Evolutionary conservation across 2,329 filamentous ascomycete genomes (phyloP).

Genomic region (Calonectria ilicicola): DNA sequence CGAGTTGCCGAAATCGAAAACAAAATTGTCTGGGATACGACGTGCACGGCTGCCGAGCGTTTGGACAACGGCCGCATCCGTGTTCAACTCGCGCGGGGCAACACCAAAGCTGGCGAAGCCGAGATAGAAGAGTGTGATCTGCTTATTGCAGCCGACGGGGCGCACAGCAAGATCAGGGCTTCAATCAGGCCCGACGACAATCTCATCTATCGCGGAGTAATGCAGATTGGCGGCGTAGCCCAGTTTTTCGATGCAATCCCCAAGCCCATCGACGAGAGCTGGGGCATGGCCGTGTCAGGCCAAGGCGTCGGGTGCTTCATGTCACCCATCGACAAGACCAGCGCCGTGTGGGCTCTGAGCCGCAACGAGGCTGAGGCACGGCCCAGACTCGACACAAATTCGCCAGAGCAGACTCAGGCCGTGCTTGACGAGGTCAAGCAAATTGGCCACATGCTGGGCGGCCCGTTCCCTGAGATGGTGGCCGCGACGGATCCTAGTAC

Average conservation of each 20-base stretch:
- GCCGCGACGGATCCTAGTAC: conserved; percentile 49
- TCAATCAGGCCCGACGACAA: conserved; percentile 49
- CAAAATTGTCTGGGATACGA: conserved; percentile 3
- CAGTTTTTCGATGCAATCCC: conserved; percentile 48
- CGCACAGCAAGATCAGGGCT: conserved; percentile 51
- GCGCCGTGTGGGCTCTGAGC: conserved; percentile 54
- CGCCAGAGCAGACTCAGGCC: conserved; percentile 30
- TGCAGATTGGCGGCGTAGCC: conserved; percentile 49
- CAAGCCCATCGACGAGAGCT: conserved; percentile 45
- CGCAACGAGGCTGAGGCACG: conserved; percentile 37
- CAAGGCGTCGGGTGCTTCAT: conserved; percentile 53
- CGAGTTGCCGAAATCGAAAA: not conserved
- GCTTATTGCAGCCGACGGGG: conserved; percentile 56
- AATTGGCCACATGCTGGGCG: conserved; percentile 46
- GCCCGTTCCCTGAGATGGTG: conserved; percentile 52
- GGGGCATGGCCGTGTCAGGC: conserved; percentile 49
- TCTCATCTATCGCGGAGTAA: conserved; percentile 49
- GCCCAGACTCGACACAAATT: conserved; percentile 12
- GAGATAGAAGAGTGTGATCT: conserved; percentile 46
- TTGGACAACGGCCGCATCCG: conserved; percentile 10
- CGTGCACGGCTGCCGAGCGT: conserved; percentile 9
- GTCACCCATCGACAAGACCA: conserved; percentile 52
- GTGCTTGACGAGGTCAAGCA: conserved; percentile 46
- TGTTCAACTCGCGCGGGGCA: not conserved
- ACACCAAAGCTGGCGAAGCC: not conserved